Percentiles rank a stretch among this genome's conserved stretches.
Evolutionary conservation across 805 yeast genomes (phyloP).

Genomic region (Maudiozyma barnettii): DNA sequence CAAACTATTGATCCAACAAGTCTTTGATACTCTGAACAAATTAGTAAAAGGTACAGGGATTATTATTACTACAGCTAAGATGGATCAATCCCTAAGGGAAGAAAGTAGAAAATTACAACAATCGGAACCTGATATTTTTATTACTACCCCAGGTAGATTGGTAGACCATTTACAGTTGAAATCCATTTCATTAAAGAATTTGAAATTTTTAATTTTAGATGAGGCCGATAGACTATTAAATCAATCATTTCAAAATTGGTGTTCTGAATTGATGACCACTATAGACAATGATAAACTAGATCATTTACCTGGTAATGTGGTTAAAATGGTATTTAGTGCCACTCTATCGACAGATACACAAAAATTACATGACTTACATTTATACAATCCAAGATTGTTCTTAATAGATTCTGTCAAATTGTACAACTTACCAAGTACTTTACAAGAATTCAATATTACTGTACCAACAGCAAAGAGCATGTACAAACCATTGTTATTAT

Average conservation of each 20-base stretch:
- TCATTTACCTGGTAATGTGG: conserved; percentile 33
- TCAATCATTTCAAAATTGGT: conserved; percentile 94
- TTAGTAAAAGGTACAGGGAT: conserved; percentile 61
- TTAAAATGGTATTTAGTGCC: conserved; percentile 78
- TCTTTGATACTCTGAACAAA: conserved; percentile 49
- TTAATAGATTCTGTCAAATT: conserved; percentile 60
- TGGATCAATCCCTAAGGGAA: conserved; percentile 49
- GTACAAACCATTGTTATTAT: conserved; percentile 66
- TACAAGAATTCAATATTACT: conserved; percentile 36
- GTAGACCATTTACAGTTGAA: conserved; percentile 55
- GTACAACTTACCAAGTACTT: conserved; percentile 48
- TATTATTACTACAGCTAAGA: conserved; percentile 41
- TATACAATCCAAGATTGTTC: conserved; percentile 57
- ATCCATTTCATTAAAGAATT: conserved; percentile 38
- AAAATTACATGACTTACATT: conserved; percentile 60
- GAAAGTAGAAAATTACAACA: conserved; percentile 45
- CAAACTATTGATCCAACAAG: conserved; percentile 77
- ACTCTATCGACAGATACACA: conserved; percentile 92
- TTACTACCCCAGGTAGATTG: conserved; percentile 71
- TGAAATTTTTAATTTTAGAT: conserved; percentile 62
- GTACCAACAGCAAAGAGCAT: conserved; percentile 33
- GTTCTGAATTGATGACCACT: conserved; percentile 38
- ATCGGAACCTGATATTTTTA: conserved; percentile 54
- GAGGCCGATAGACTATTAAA: conserved; percentile 78
- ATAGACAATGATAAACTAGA: conserved; percentile 29